Evolutionary conservation across 768 basidiomycete genomes (phyloP).

Genomic region (Tylopilus sp.): DNA sequence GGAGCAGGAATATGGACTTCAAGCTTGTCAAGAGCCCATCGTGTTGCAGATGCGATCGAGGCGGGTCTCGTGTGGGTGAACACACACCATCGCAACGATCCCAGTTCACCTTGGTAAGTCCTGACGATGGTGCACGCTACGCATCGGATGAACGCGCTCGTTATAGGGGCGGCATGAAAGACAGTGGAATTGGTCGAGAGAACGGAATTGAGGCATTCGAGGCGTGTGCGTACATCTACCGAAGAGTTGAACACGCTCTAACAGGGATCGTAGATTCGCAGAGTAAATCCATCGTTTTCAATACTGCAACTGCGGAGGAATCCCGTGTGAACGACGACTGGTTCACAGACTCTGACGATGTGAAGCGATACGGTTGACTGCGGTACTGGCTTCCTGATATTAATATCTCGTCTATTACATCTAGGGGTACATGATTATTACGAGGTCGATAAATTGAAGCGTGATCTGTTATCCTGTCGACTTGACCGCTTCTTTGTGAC

Average conservation of each 20-base stretch:
- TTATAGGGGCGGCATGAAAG: constrained; percentile 85
- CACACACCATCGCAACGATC: constrained; percentile 87
- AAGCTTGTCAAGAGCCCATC: constrained; percentile 71
- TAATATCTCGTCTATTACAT: neutral
- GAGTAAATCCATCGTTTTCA: constrained; percentile 78
- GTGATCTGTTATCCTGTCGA: constrained; percentile 36
- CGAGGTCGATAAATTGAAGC: constrained; percentile 2
- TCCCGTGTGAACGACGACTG: constrained; percentile 66
- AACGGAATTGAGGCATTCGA: constrained; percentile 82
- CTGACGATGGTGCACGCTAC: neutral
- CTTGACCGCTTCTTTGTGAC: constrained; percentile 54
- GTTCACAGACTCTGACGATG: constrained; percentile 59
- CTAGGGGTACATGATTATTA: constrained; percentile 17
- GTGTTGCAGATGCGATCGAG: constrained; percentile 65
- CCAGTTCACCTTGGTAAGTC: constrained; percentile 77
- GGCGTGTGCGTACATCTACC: constrained; percentile 50
- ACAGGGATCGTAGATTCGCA: constrained; percentile 59
- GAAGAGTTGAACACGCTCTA: neutral
- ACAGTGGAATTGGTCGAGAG: constrained; percentile 83
- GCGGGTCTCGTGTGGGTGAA: constrained; percentile 86
- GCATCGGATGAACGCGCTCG: constrained; percentile 2
- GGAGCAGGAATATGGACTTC: constrained; percentile 81
- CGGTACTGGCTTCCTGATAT: neutral
- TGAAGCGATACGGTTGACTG: constrained; percentile 62
- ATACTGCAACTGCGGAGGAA: constrained; percentile 61